phyloP scores from a whole-genome alignment of 805 yeast species.

The Candida krabiensis region DNA sequence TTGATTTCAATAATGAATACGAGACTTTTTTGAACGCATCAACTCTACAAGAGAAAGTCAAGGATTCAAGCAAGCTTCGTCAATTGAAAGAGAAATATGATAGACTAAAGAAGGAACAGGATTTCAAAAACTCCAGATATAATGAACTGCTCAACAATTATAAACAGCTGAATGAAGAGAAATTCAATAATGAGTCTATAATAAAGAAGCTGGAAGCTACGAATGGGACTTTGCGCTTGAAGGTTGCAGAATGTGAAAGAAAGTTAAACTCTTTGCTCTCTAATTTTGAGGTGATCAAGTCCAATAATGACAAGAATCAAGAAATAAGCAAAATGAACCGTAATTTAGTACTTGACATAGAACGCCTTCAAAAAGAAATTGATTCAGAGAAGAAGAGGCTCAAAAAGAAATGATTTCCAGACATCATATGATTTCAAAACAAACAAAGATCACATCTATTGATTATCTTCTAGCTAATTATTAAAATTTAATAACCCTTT shows the following conservation, averaged over 20 bases:
- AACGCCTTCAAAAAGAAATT: slow-evolving; percentile 22
- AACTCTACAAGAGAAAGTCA: neutral
- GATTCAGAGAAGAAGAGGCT: slow-evolving; percentile 12
- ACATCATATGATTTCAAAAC: no score
- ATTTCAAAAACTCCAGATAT: slow-evolving; percentile 19
- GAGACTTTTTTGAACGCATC: slow-evolving; percentile 5
- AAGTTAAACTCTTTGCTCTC: slow-evolving; percentile 25
- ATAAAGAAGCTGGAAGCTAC: slow-evolving; percentile 19
- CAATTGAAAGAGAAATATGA: slow-evolving; percentile 13
- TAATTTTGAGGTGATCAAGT: slow-evolving; percentile 33
- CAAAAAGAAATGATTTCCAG: slow-evolving; percentile 1
- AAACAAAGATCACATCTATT: no score
- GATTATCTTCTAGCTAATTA: no score
- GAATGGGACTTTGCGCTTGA: slow-evolving; percentile 20
- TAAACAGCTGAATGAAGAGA: slow-evolving; percentile 35
- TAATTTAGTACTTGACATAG: slow-evolving; percentile 26
- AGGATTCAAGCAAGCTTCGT: slow-evolving; percentile 5
- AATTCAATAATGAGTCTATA: slow-evolving; percentile 26
- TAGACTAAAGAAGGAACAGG: slow-evolving; percentile 15
- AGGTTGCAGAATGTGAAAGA: slow-evolving; percentile 11
- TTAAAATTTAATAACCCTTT: no score
- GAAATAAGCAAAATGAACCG: slow-evolving; percentile 30
- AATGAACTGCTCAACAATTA: slow-evolving; percentile 32
- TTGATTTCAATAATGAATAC: slow-evolving; percentile 13
- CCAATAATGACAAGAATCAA: slow-evolving; percentile 31